Evolutionary conservation across 306 rosid species (phyloP).

Genomic region (Cyamopsis tetragonoloba): DNA sequence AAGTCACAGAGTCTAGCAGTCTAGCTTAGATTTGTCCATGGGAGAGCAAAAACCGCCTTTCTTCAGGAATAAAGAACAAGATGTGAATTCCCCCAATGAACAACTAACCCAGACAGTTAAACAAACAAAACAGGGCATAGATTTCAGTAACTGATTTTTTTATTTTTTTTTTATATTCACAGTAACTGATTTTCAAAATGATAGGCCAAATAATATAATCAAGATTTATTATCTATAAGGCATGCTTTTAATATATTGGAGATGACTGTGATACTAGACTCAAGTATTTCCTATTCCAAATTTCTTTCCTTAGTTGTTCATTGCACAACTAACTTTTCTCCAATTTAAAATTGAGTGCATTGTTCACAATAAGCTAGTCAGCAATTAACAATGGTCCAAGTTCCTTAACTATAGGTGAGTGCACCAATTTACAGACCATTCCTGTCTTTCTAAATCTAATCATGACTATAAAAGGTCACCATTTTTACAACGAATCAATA

Average conservation of each 20-base stretch:
- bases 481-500: neutral
- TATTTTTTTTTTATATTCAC: too few species aligned
- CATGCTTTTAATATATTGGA: neutral
- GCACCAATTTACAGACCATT: neutral
- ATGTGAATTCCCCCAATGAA: neutral
- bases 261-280: neutral
- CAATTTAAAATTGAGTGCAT: conserved; percentile 4
- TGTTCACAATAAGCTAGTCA: neutral
- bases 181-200: neutral
- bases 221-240: conserved; percentile 7
- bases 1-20: neutral
- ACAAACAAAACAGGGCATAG: neutral
- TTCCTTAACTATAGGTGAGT: neutral
- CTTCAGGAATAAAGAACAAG: neutral
- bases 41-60: neutral
- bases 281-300: neutral
- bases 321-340: neutral
- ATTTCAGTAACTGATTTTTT: neutral
- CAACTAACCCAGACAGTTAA: neutral
- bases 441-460: neutral
- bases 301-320: neutral
- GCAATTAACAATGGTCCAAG: neutral
- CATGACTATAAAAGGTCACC: neutral
- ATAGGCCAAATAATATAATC: neutral
- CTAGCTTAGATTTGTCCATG: neutral